Evolutionary conservation across 2,329 filamentous ascomycete species (phyloP).

Genomic region (Paracorniculantispora psalliotae): DNA sequence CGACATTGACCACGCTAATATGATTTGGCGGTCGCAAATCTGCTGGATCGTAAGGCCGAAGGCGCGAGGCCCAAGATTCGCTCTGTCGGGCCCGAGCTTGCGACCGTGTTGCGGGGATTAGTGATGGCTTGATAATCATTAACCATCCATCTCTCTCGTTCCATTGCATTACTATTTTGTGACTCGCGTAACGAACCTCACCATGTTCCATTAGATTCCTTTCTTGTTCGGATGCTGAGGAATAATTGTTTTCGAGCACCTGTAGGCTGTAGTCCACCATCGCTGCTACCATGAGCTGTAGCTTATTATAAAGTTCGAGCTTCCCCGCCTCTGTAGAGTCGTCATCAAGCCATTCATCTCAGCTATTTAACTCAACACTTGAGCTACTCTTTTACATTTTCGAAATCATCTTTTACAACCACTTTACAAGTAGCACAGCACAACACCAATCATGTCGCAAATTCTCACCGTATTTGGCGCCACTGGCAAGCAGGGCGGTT

Average conservation of each 20-base stretch:
- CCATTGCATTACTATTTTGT: background rate
- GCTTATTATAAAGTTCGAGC: background rate
- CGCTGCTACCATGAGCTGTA: background rate
- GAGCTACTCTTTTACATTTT: too few relatives aligned
- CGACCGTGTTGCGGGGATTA: background rate
- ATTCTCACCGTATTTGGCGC: conserved; percentile 42
- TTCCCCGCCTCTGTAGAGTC: background rate
- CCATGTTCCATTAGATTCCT: background rate
- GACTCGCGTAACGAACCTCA: background rate
- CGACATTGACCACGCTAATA: too few relatives aligned
- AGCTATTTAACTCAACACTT: too few relatives aligned
- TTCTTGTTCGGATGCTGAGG: too few relatives aligned
- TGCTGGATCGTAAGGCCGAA: background rate
- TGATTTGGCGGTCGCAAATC: too few relatives aligned
- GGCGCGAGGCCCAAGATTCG: background rate
- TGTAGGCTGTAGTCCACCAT: background rate
- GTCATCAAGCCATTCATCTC: too few relatives aligned
- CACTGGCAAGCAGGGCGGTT: conserved; percentile 46
- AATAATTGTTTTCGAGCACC: too few relatives aligned
- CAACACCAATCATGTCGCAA: conserved; percentile 30
- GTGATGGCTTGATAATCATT: background rate
- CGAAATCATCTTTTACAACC: background rate
- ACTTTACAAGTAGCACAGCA: too few relatives aligned
- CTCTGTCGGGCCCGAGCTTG: too few relatives aligned
- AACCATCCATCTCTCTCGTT: background rate